Evolutionary conservation across 2,329 filamentous ascomycete genomes (phyloP).

Genomic region (Neoscytalidium dimidiatum): DNA sequence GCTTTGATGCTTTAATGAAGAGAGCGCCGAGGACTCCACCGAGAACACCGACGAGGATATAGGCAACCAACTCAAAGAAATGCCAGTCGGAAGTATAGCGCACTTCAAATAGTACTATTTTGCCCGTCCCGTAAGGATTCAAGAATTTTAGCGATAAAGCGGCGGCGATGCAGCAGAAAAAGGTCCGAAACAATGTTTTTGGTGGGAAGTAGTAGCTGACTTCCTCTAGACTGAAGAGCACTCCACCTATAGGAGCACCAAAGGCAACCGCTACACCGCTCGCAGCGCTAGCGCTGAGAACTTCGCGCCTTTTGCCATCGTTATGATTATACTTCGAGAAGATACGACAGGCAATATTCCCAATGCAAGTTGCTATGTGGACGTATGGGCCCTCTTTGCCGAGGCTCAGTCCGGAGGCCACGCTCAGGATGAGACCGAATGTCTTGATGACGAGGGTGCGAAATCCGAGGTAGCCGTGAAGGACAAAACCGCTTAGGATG

Average conservation of each 20-base stretch:
- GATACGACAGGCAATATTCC: conserved; percentile 92
- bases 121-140: conserved; percentile 92
- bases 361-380: conserved; percentile 94
- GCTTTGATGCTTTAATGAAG: conserved; percentile 92
- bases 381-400: conserved; percentile 96
- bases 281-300: conserved; percentile 88
- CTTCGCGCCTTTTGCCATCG: conserved; percentile 89
- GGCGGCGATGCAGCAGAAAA: conserved; percentile 93
- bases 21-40: conserved; percentile 84
- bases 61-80: conserved; percentile 84
- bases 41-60: conserved; percentile 81
- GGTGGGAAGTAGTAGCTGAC: conserved; percentile 97
- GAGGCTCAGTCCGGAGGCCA: conserved; percentile 88
- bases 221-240: conserved; percentile 92
- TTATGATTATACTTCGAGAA: conserved; percentile 93
- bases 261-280: conserved; percentile 94
- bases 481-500: conserved; percentile 94
- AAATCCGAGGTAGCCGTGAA: conserved; percentile 91
- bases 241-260: conserved; percentile 84
- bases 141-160: conserved; percentile 91
- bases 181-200: conserved; percentile 95
- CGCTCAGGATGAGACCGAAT: conserved; percentile 78
- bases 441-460: conserved; percentile 87
- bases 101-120: conserved; percentile 96
- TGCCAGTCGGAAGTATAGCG: conserved; percentile 90